phyloP scores from a whole-genome alignment of 2,329 filamentous ascomycete genomes.

The Xylaria sp. region DNA sequence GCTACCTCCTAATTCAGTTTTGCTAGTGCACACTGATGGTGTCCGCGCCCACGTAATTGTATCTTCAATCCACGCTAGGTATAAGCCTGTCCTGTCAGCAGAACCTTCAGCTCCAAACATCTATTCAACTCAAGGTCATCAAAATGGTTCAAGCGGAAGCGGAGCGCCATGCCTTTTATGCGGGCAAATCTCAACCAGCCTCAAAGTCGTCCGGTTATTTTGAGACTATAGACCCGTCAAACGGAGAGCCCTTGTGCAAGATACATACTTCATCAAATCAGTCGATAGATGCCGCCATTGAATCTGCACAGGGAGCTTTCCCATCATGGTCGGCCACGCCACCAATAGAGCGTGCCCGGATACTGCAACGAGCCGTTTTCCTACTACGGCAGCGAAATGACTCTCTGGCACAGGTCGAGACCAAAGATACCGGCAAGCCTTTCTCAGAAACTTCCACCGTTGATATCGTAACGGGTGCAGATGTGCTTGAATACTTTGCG shows the following conservation, averaged over 20 bases:
- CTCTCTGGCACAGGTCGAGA: constrained; percentile 81
- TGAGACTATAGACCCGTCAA: constrained; percentile 79
- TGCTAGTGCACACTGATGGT: neutral
- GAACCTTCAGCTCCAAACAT: constrained; percentile 20
- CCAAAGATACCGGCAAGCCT: constrained; percentile 86
- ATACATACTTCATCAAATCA: constrained; percentile 75
- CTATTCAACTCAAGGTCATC: constrained; percentile 22
- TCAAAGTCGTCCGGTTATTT: constrained; percentile 72
- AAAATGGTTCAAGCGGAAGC: constrained; percentile 42
- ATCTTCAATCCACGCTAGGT: neutral
- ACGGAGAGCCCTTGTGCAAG: constrained; percentile 73
- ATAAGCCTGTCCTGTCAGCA: neutral
- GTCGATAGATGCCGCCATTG: constrained; percentile 77
- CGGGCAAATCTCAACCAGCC: constrained; percentile 73
- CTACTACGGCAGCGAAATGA: constrained; percentile 82
- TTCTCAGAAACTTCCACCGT: constrained; percentile 86
- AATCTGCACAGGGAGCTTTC: constrained; percentile 78
- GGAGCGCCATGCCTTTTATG: constrained; percentile 77
- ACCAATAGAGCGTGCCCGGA: constrained; percentile 77
- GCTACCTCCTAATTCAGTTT: neutral
- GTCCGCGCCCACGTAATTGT: neutral
- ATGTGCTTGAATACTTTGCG: constrained; percentile 88
- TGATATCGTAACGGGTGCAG: constrained; percentile 83
- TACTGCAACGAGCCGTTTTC: constrained; percentile 79
- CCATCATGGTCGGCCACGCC: constrained; percentile 80